Base-by-base conservation (phyloP, 2,329 filamentous ascomycete genomes). In the Cytospora paraplurivora region DNA sequence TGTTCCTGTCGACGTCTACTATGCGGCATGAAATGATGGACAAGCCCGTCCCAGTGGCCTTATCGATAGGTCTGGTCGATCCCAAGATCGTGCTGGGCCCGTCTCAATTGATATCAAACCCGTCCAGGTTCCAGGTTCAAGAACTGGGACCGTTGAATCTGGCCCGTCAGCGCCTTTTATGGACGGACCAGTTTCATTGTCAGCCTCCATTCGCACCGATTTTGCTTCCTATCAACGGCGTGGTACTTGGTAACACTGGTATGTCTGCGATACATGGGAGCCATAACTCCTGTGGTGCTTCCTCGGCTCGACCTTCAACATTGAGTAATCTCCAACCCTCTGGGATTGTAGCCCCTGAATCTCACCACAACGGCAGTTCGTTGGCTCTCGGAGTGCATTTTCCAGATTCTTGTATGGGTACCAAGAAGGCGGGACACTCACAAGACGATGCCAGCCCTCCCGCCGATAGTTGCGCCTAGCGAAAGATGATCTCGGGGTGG, bases 1-100 rank as follows among this genome's bases (percentile, higher is more conserved):
- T 53, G 51, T 54, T 37, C 58, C 51, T 55, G 58, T 61, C 58
- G 15, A 61, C 38, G 37, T 52, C 58, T 59, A 49, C 56, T 49
- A 59, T 38, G 47, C 41, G 21, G 47, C 41, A 59, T 33, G 33
- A 38, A 49, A 53, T 55, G 38, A 55, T 19, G 19, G 44, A 32
- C 57, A 59, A 47, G 27, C 15, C 17, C 13, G 21, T 51, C 58
- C 58, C 50, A 44, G 27, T 4, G 37, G 49, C 37, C 38, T 52
- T 51, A 61, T 61, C 58, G 32, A 41, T 19, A 32, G 47, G 32
- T 7, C 8, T 38, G 38, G 51, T 49, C 51, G 51, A 61, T 61
- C 58, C 58, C 51, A 55, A 38, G 51, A 61, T 52, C 58, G 51
- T 47, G 44, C 49, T 61, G 51, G 58, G 41, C 19, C 41, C 41